These are phyloP conservation scores for Dactylella cylindrospora DNA, from an alignment of 2,329 filamentous ascomycete species.

Conservation along the genomic window DNA sequence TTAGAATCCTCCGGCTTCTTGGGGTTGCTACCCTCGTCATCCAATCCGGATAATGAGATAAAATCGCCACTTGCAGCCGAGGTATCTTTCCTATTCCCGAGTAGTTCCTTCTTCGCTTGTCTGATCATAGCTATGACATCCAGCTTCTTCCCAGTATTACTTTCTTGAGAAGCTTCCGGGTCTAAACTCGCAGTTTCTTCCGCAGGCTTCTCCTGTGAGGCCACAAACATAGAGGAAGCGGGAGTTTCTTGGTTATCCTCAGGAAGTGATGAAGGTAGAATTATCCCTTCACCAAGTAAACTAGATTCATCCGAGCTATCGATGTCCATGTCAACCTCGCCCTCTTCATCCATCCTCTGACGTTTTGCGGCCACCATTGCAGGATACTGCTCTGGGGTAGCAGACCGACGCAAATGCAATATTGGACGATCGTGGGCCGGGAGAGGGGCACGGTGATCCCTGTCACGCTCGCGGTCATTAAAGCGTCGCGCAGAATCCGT, in stretches of 20 bases:
- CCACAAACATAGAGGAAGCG: conserved; percentile 1
- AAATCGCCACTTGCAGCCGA: conserved; percentile 67
- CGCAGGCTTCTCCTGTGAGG: not conserved
- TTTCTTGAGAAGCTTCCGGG: not conserved
- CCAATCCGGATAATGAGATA: conserved; percentile 75
- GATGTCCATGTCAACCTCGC: conserved; percentile 31
- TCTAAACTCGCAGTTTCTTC: not conserved
- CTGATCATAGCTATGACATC: conserved; percentile 49
- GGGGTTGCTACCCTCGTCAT: conserved; percentile 58
- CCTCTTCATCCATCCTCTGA: conserved; percentile 43
- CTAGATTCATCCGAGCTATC: conserved; percentile 22
- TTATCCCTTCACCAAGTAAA: conserved; percentile 1
- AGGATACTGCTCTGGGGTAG: conserved; percentile 37
- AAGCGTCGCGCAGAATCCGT: conserved; percentile 15
- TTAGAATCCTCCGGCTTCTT: conserved; percentile 46
- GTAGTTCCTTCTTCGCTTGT: conserved; percentile 46
- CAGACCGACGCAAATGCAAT: conserved; percentile 23
- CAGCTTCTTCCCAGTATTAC: conserved; percentile 42
- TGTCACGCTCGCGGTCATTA: conserved; percentile 46
- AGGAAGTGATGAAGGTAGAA: conserved; percentile 7
- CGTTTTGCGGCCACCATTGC: conserved; percentile 41
- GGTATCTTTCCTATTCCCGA: conserved; percentile 20
- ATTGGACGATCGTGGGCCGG: conserved; percentile 36
- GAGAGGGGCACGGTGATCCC: conserved; percentile 36
- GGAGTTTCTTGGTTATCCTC: conserved; percentile 20